Evolutionary conservation across 2,329 filamentous ascomycete genomes (phyloP).

Genomic region (Cladophialophora bantiana): DNA sequence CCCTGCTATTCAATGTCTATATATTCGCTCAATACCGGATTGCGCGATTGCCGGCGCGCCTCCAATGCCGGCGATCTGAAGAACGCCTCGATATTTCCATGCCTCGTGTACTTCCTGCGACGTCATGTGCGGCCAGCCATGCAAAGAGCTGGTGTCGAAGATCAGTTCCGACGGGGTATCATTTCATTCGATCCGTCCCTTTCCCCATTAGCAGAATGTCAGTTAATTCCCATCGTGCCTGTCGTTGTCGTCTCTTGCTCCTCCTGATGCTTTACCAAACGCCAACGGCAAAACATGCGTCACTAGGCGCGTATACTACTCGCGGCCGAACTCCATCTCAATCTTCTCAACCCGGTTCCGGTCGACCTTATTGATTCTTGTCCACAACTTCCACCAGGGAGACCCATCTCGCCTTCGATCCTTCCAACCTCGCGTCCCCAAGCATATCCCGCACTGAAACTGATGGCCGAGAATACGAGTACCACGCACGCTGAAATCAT

Average conservation of each 20-base stretch:
- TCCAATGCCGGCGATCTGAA: not conserved
- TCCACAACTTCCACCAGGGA: slow-evolving; percentile 50
- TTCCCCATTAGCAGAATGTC: slow-evolving; percentile 1
- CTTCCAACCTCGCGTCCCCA: slow-evolving; percentile 66
- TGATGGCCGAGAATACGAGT: slow-evolving; percentile 68
- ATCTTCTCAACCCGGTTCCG: slow-evolving; percentile 28
- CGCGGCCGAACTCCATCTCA: slow-evolving; percentile 33
- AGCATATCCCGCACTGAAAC: slow-evolving; percentile 70
- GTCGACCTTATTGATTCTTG: slow-evolving; percentile 50
- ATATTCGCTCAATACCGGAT: not conserved
- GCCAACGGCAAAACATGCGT: slow-evolving; percentile 7
- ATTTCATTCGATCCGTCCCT: slow-evolving; percentile 9
- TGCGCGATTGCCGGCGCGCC: not conserved
- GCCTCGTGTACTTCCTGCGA: slow-evolving; percentile 16
- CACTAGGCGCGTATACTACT: slow-evolving; percentile 32
- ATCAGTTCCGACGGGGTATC: slow-evolving; percentile 18
- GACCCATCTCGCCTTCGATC: slow-evolving; percentile 52
- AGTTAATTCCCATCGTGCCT: slow-evolving; percentile 3
- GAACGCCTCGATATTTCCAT: slow-evolving; percentile 12
- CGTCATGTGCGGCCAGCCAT: slow-evolving; percentile 7
- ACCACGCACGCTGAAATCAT: slow-evolving; percentile 70
- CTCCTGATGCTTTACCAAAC: slow-evolving; percentile 7
- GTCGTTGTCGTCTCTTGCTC: slow-evolving; percentile 17
- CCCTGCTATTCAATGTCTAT: slow-evolving; percentile 12
- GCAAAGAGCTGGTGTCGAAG: slow-evolving; percentile 7